These are phyloP conservation scores for Fragosphaeria purpurea DNA, from an alignment of 2,329 filamentous ascomycete species.

Conservation along the genomic window DNA sequence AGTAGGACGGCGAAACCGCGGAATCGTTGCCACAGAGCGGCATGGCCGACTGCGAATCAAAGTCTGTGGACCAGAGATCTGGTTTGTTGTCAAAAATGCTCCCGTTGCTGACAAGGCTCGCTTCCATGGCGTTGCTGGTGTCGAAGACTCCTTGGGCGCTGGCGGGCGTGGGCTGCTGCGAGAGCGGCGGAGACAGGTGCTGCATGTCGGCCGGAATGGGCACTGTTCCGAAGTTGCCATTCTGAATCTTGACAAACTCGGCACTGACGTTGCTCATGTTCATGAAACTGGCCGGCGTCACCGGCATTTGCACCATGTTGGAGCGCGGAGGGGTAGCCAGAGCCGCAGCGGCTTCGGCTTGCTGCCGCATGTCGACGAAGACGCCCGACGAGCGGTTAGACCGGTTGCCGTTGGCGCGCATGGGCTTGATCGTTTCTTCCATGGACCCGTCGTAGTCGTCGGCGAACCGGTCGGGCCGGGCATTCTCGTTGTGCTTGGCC, in stretches of 20 bases:
- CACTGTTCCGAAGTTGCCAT: constrained; percentile 22
- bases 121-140: constrained; percentile 23
- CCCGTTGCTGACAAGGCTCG: constrained; percentile 4
- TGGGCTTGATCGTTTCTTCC: constrained; percentile 56
- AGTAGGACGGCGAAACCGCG: constrained; percentile 4
- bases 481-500: constrained; percentile 25
- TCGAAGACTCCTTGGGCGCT: constrained; percentile 32
- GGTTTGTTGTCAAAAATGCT: constrained; percentile 34
- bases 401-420: constrained; percentile 22
- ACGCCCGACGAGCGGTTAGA: constrained; percentile 37
- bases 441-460: constrained; percentile 56
- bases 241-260: constrained; percentile 25
- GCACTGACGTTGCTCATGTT: constrained; percentile 27
- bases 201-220: constrained; percentile 24
- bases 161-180: constrained; percentile 44
- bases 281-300: constrained; percentile 48
- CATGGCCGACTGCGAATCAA: constrained; percentile 13
- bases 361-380: constrained; percentile 50
- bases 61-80: constrained; percentile 25
- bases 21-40: constrained; percentile 8
- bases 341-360: constrained; percentile 36
- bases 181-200: constrained; percentile 35
- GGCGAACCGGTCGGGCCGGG: constrained; percentile 40
- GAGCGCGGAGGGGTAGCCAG: constrained; percentile 47
- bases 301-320: constrained; percentile 36